Evolutionary conservation across 805 yeast genomes (phyloP).

Genomic region (Wickerhamiella alocasiicola): DNA sequence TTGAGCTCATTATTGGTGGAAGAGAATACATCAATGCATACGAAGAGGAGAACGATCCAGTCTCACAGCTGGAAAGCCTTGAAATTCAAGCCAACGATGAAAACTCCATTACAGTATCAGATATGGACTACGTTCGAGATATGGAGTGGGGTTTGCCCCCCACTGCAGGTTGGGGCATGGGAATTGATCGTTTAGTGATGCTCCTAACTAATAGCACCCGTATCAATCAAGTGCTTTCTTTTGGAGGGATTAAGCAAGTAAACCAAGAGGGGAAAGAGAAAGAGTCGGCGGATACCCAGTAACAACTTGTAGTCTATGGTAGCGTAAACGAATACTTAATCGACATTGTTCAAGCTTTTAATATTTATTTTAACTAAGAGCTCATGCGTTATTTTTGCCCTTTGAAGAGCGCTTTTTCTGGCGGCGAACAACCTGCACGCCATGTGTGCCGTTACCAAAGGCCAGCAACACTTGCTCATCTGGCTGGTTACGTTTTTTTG

Average conservation of each 20-base stretch:
- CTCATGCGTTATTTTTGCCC: not conserved
- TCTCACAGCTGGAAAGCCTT: constrained; percentile 54
- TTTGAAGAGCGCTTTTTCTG: not conserved
- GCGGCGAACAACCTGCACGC: constrained; percentile 19
- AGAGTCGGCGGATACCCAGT: too few relatives aligned
- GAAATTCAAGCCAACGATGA: constrained; percentile 36
- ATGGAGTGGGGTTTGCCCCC: constrained; percentile 96
- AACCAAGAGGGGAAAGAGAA: too few relatives aligned
- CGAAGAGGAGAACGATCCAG: constrained; percentile 91
- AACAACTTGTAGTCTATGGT: too few relatives aligned
- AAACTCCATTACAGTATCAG: constrained; percentile 54
- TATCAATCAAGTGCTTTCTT: constrained; percentile 29
- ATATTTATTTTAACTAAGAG: too few relatives aligned
- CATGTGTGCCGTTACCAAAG: constrained; percentile 28
- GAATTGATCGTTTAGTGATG: constrained; percentile 83
- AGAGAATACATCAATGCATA: constrained; percentile 84
- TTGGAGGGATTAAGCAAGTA: constrained; percentile 6
- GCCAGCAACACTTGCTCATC: constrained; percentile 29
- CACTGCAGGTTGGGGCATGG: constrained; percentile 97
- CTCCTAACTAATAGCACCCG: constrained; percentile 48
- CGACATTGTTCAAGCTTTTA: too few relatives aligned
- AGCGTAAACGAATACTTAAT: too few relatives aligned
- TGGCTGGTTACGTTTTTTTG: constrained; percentile 19
- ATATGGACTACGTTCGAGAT: constrained; percentile 52
- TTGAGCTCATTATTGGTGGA: constrained; percentile 72